These are phyloP conservation scores for Populus alba DNA, from an alignment of 345 rosid genomes.

Conservation along the genomic window DNA sequence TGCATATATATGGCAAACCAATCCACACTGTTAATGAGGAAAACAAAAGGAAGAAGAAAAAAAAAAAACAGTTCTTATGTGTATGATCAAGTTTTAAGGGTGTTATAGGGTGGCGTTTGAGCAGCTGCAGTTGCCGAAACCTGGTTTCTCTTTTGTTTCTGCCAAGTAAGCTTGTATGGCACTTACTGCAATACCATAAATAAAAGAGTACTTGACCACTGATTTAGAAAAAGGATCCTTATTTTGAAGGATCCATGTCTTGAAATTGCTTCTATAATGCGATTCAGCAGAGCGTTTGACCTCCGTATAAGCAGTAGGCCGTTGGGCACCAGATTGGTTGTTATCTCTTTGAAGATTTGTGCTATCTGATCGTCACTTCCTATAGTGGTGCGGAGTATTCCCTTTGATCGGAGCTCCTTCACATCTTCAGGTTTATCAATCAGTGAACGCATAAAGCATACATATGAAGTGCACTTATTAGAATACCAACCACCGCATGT, in stretches of 20 bases:
- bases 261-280: neutral
- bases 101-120: too few species aligned
- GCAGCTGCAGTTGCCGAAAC: too few species aligned
- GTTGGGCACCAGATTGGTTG: conserved; percentile 19
- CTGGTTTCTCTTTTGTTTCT: too few species aligned
- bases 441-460: conserved; percentile 17
- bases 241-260: neutral
- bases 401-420: conserved; percentile 1
- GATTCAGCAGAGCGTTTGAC: neutral
- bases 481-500: conserved; percentile 2
- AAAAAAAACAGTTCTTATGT: too few species aligned
- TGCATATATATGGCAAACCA: too few species aligned
- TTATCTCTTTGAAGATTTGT: conserved; percentile 1
- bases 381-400: conserved; percentile 12
- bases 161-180: too few species aligned
- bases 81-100: too few species aligned
- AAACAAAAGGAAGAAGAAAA: too few species aligned
- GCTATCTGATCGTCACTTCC: conserved; percentile 21
- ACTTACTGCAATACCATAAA: too few species aligned
- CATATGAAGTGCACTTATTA: neutral
- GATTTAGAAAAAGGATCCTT: too few species aligned
- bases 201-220: too few species aligned
- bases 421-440: conserved; percentile 24
- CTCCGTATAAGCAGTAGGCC: neutral
- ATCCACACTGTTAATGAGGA: too few species aligned